Conservation (phyloP, 495 filamentous ascomycete genomes). For the Aspergillus carlsbadensis region DNA sequence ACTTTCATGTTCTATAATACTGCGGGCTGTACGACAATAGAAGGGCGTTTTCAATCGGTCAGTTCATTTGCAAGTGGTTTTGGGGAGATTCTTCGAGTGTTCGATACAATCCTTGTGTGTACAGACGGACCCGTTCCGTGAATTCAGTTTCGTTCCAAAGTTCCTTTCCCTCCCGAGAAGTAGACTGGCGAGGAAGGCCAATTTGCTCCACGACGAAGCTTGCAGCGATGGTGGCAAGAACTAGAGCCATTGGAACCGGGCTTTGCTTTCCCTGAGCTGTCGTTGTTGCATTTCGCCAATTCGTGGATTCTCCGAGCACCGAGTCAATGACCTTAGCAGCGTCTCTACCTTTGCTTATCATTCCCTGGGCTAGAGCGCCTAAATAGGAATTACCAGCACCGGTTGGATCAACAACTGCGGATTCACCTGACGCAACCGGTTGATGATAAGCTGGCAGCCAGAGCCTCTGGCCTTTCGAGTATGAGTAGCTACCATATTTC, state of each 20-base stretch:
- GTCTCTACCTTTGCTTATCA: constrained; percentile 56
- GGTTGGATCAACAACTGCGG: constrained; percentile 81
- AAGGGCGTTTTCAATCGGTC: constrained; percentile 46
- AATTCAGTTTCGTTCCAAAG: constrained; percentile 73
- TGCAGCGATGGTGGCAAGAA: constrained; percentile 80
- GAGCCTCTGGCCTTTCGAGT: constrained; percentile 32
- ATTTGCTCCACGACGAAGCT: constrained; percentile 95
- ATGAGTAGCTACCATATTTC: constrained; percentile 58
- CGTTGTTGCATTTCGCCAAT: constrained; percentile 32
- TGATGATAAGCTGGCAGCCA: constrained; percentile 61
- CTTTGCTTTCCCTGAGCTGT: constrained; percentile 31
- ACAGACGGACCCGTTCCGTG: constrained; percentile 52
- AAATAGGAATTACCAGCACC: constrained; percentile 96
- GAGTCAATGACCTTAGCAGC: constrained; percentile 36
- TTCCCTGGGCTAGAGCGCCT: constrained; percentile 74
- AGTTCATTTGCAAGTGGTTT: constrained; percentile 45
- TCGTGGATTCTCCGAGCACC: constrained; percentile 29
- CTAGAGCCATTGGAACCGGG: constrained; percentile 65
- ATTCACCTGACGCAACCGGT: constrained; percentile 27
- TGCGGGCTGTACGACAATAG: constrained; percentile 47
- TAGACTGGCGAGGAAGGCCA: constrained; percentile 67
- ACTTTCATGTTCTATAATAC: constrained; percentile 36
- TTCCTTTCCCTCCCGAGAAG: constrained; percentile 55
- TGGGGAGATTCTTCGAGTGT: constrained; percentile 46
- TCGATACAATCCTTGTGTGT: constrained; percentile 49